Percentiles rank a stretch among this genome's conserved stretches.
These are phyloP conservation scores for Bruguiera gymnorhiza DNA, from an alignment of 345 rosid genomes.

Conservation along the genomic window DNA sequence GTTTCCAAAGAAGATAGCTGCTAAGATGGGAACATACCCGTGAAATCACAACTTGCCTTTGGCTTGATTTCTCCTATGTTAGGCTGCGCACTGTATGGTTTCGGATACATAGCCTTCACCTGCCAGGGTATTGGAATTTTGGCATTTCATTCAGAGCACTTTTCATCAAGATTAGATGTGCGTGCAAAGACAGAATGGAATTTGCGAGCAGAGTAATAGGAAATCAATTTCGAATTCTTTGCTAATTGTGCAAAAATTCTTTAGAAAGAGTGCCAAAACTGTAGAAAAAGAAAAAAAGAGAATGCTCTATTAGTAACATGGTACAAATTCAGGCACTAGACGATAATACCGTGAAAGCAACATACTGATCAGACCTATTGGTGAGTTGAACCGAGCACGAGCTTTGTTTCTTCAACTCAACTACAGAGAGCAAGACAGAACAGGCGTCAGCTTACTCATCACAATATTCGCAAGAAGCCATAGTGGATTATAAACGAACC, in stretches of 20 bases:
- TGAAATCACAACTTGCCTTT: conserved; percentile 32
- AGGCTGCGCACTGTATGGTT: conserved; percentile 51
- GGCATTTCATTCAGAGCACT: not conserved
- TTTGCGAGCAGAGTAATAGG: not conserved
- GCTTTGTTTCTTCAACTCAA: conserved; percentile 53
- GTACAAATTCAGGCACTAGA: not conserved
- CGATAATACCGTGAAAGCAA: conserved; percentile 52
- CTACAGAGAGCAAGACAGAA: conserved; percentile 22
- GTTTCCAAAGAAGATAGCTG: not conserved
- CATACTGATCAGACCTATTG: conserved; percentile 47
- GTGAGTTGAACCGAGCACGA: conserved; percentile 40
- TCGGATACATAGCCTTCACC: conserved; percentile 58
- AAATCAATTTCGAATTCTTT: not conserved
- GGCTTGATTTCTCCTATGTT: conserved; percentile 46
- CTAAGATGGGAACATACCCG: conserved; percentile 26
- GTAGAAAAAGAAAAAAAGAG: not conserved
- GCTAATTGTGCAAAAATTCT: not conserved
- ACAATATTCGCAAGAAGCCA: not conserved
- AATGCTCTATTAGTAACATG: not conserved
- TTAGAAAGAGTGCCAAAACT: not conserved
- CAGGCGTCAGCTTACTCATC: not conserved
- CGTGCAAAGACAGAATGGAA: too few relatives aligned
- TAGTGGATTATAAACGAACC: not conserved
- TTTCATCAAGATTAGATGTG: too few relatives aligned
- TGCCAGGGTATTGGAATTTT: conserved; percentile 11